Percentiles rank a stretch among this genome's conserved stretches.
These are phyloP conservation scores for Hypomontagnella monticulosa DNA, from an alignment of 495 filamentous ascomycete genomes.

Conservation along the genomic window DNA sequence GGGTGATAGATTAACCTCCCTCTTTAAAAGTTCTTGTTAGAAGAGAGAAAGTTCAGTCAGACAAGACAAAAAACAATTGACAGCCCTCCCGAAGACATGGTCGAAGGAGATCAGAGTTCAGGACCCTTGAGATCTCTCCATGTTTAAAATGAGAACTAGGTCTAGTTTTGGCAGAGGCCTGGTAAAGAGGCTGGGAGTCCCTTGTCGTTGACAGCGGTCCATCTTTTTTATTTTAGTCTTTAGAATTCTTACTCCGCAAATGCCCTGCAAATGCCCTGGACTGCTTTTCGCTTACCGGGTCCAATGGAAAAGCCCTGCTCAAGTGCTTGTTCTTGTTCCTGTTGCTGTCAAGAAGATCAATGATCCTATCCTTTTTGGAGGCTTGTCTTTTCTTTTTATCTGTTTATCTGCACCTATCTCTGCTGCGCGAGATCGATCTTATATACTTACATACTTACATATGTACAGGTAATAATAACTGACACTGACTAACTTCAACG, in stretches of 20 bases:
- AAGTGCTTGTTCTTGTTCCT: not conserved
- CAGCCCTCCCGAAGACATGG: constrained; percentile 17
- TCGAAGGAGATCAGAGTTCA: constrained; percentile 26
- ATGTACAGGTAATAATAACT: too few species aligned
- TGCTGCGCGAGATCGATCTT: too few species aligned
- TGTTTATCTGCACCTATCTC: too few species aligned
- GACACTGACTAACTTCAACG: too few species aligned
- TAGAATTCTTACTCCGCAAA: constrained; percentile 42
- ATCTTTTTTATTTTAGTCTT: constrained; percentile 41
- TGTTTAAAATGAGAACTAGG: constrained; percentile 17
- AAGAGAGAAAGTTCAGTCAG: not conserved
- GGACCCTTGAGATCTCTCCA: constrained; percentile 30
- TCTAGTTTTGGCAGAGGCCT: constrained; percentile 2
- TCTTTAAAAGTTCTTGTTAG: not conserved
- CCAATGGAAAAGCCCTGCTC: constrained; percentile 35
- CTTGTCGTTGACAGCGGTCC: constrained; percentile 36
- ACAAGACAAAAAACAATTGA: constrained; percentile 1
- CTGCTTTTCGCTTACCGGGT: constrained; percentile 31
- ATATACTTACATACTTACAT: too few species aligned
- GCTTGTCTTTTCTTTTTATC: too few species aligned
- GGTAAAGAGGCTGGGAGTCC: constrained; percentile 19
- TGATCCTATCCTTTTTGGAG: too few species aligned
- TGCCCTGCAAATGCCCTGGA: not conserved
- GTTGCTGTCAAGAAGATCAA: not conserved
- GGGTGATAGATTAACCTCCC: not conserved